Conservation (phyloP, 208 protist genomes). For the Naegleria lovaniensis region DNA sequence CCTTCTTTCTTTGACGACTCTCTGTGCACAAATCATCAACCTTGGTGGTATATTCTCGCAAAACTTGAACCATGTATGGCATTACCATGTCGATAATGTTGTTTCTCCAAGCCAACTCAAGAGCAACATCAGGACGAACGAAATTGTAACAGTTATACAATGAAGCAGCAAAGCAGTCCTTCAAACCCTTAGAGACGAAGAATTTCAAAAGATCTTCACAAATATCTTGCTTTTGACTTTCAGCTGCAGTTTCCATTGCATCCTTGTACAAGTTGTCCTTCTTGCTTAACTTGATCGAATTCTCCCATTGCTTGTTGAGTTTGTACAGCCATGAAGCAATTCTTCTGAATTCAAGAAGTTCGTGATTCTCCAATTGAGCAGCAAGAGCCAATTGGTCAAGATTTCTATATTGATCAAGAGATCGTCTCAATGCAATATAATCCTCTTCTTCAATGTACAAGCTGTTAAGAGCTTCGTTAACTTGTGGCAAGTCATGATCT, state of each 20-base stretch:
- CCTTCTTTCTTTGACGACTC: not conserved
- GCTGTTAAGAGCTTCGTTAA: conserved; percentile 97
- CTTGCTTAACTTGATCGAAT: conserved; percentile 91
- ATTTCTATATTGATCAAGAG: conserved; percentile 88
- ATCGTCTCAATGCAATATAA: conserved; percentile 85
- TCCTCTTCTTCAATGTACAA: conserved; percentile 98
- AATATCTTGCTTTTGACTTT: conserved; percentile 75
- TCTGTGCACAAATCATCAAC: conserved; percentile 46
- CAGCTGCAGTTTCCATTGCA: conserved; percentile 94
- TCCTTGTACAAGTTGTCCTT: conserved; percentile 95
- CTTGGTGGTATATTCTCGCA: conserved; percentile 81
- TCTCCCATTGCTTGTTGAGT: conserved; percentile 72
- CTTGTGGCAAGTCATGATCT: conserved; percentile 70
- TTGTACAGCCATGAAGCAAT: conserved; percentile 95
- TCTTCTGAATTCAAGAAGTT: conserved; percentile 97
- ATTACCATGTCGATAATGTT: conserved; percentile 94
- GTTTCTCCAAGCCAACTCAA: conserved; percentile 97
- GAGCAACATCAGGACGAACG: conserved; percentile 77
- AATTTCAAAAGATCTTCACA: conserved; percentile 91
- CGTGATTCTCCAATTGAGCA: conserved; percentile 90
- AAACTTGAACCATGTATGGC: conserved; percentile 97
- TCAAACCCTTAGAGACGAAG: conserved; percentile 79
- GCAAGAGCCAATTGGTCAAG: conserved; percentile 94
- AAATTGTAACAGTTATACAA: conserved; percentile 97
- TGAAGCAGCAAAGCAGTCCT: conserved; percentile 87